These are phyloP conservation scores for Crotalaria pallida DNA, from an alignment of 306 rosid genomes.

Conservation along the genomic window DNA sequence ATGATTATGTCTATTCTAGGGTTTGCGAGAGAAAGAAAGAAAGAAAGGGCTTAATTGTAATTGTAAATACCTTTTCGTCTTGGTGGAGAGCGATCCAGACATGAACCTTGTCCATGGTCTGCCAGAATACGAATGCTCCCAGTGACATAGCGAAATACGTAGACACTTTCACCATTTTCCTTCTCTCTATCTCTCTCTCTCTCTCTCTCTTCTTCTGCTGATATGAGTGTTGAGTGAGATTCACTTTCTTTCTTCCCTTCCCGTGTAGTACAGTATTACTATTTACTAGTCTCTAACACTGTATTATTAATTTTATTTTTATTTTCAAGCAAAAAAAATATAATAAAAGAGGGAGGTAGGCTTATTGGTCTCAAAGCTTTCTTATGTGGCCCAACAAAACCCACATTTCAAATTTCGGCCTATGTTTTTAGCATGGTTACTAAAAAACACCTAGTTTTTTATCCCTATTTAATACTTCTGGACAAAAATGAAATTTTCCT, in stretches of 20 bases:
- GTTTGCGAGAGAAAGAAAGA: background rate
- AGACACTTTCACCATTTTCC: constrained; percentile 64
- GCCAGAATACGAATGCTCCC: constrained; percentile 93
- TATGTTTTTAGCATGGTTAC: no score
- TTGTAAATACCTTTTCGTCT: constrained; percentile 74
- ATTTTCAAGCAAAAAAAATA: no score
- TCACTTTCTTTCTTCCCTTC: background rate
- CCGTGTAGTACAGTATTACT: no score
- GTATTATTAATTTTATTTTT: no score
- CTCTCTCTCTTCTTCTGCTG: background rate
- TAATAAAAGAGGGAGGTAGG: background rate
- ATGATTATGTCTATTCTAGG: background rate
- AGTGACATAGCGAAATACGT: constrained; percentile 86
- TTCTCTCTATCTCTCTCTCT: no score
- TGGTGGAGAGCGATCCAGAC: constrained; percentile 99
- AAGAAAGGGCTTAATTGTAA: background rate
- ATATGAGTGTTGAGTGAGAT: constrained; percentile 7
- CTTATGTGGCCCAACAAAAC: background rate
- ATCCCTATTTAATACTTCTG: no score
- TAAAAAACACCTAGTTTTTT: no score
- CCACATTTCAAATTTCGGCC: background rate
- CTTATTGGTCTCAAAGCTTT: background rate
- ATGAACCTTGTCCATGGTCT: constrained; percentile 85
- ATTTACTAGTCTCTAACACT: no score
- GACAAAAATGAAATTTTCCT: no score